These are phyloP conservation scores for Arachis stenosperma DNA, from an alignment of 306 rosid genomes.

Conservation along the genomic window DNA sequence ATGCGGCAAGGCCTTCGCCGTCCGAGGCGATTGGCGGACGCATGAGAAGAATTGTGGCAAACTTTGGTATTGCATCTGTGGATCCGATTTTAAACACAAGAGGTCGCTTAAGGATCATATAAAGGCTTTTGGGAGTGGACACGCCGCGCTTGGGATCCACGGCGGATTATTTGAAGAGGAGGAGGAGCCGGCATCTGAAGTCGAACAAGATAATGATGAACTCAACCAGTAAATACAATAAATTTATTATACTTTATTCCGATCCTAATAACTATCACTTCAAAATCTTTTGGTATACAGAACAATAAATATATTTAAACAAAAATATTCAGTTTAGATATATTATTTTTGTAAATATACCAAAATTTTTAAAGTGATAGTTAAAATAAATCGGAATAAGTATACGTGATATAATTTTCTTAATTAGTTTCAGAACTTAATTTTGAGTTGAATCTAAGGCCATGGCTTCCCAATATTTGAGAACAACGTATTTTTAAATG, in stretches of 20 bases:
- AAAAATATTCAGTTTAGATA: no score
- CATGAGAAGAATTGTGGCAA: constrained; percentile 91
- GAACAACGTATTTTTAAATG: constrained; percentile 35
- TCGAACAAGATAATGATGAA: constrained; percentile 71
- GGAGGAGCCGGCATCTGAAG: constrained; percentile 86
- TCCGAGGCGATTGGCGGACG: constrained; percentile 86
- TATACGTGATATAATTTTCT: constrained; percentile 24
- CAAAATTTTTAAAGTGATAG: no score
- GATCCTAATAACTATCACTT: no score
- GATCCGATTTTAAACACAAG: constrained; percentile 89
- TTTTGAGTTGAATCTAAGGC: constrained; percentile 22
- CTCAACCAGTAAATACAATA: constrained; percentile 37
- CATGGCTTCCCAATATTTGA: constrained; percentile 33
- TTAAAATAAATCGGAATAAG: no score
- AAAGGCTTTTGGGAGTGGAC: constrained; percentile 80
- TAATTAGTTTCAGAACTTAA: constrained; percentile 31
- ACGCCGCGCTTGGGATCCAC: constrained; percentile 68
- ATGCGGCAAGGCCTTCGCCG: constrained; percentile 88
- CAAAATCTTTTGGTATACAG: no score
- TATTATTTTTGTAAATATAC: no score
- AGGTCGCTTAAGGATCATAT: constrained; percentile 83
- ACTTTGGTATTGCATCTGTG: constrained; percentile 90
- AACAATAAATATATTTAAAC: no score
- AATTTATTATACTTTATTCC: no score
- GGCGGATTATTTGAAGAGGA: constrained; percentile 64